Evolutionary conservation across 768 basidiomycete species (phyloP).

Genomic region (Peribolospora kevripleyi): DNA sequence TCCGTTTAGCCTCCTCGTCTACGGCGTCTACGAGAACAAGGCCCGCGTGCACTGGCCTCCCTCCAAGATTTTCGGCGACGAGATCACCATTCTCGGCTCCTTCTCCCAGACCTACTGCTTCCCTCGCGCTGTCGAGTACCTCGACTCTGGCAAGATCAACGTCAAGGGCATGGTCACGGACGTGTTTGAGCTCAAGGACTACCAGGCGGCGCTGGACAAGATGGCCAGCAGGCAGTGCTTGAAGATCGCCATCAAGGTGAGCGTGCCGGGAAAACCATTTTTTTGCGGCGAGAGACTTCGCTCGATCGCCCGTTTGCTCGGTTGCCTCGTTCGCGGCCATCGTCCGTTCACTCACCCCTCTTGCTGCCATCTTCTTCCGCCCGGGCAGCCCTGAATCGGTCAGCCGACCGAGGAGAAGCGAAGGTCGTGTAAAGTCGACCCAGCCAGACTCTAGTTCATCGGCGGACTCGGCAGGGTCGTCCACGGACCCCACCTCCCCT

Average conservation of each 20-base stretch:
- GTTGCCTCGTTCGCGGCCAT: too few relatives aligned
- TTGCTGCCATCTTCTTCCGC: too few relatives aligned
- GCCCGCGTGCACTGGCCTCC: constrained; percentile 70
- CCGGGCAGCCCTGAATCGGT: too few relatives aligned
- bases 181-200: constrained; percentile 33
- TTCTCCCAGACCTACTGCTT: constrained; percentile 77
- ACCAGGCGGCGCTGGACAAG: constrained; percentile 40
- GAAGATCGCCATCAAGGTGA: constrained; percentile 10
- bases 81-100: constrained; percentile 50
- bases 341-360: too few relatives aligned
- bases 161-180: constrained; percentile 46
- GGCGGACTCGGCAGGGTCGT: too few relatives aligned
- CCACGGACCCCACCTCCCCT: too few relatives aligned
- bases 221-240: constrained; percentile 29
- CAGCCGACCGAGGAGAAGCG: too few relatives aligned
- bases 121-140: constrained; percentile 69
- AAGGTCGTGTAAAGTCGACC: too few relatives aligned
- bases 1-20: constrained; percentile 20
- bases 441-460: too few relatives aligned
- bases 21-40: constrained; percentile 72
- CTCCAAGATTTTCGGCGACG: constrained; percentile 50
- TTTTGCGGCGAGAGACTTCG: too few relatives aligned
- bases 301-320: too few relatives aligned
- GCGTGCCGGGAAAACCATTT: neutral
- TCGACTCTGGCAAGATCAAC: constrained; percentile 61